Conservation (phyloP, 2,329 filamentous ascomycete genomes). For the Aspergillus pseudoterreus region DNA sequence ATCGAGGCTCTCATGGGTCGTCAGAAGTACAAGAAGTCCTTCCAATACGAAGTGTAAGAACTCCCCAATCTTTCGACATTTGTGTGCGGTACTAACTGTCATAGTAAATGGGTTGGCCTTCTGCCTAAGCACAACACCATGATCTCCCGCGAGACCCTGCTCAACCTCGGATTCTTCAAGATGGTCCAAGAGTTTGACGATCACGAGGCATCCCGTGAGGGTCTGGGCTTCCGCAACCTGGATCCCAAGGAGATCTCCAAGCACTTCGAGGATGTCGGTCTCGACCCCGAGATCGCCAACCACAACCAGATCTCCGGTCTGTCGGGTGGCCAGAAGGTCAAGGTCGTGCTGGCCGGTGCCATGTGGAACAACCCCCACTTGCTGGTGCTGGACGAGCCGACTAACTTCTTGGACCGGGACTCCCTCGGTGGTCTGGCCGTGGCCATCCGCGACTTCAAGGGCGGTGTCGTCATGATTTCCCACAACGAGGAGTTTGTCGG, state of each 20-base stretch:
- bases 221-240: constrained; percentile 90
- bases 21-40: constrained; percentile 98
- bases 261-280: constrained; percentile 94
- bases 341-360: constrained; percentile 91
- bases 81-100: constrained; percentile 3
- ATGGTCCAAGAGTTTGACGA: constrained; percentile 97
- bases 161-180: constrained; percentile 84
- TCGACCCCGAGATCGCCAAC: constrained; percentile 97
- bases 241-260: constrained; percentile 92
- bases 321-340: constrained; percentile 97
- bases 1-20: constrained; percentile 90
- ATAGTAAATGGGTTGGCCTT: constrained; percentile 78
- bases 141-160: constrained; percentile 87
- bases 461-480: constrained; percentile 97
- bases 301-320: constrained; percentile 97
- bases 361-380: constrained; percentile 99
- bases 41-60: constrained; percentile 94
- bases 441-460: constrained; percentile 96
- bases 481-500: constrained; percentile 99
- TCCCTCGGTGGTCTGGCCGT: constrained; percentile 95
- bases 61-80: constrained; percentile 10
- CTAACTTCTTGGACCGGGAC: constrained; percentile 98
- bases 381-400: constrained; percentile 95
- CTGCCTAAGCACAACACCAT: constrained; percentile 91
- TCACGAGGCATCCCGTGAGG: constrained; percentile 96